Conservation (phyloP, 352 stramenopile genomes). For the Pythium pectinolyticum region DNA sequence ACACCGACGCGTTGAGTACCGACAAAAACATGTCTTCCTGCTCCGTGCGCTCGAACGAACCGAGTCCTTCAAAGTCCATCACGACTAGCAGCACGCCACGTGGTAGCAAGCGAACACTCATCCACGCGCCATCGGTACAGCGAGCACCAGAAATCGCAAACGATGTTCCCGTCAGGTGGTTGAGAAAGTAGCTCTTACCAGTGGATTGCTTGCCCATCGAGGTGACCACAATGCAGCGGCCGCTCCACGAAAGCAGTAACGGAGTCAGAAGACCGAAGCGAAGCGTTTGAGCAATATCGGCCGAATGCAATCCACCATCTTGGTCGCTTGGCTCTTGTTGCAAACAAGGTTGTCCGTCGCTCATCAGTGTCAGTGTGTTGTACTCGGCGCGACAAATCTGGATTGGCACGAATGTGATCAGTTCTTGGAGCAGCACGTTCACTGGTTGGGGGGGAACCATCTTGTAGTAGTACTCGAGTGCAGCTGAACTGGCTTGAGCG, state of each 20-base stretch:
- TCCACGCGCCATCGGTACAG: constrained; percentile 70
- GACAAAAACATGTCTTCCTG: constrained; percentile 79
- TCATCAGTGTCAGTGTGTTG: constrained; percentile 58
- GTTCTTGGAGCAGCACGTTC: constrained; percentile 32
- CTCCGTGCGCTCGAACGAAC: constrained; percentile 70
- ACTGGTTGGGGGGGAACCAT: constrained; percentile 5
- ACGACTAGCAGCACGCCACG: constrained; percentile 56
- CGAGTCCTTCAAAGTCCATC: constrained; percentile 76
- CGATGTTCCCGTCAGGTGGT: constrained; percentile 71
- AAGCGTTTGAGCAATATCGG: constrained; percentile 12
- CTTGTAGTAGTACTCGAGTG: neutral
- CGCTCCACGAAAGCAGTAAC: constrained; percentile 40
- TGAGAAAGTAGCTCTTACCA: constrained; percentile 79
- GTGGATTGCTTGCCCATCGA: constrained; percentile 78
- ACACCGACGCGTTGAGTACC: constrained; percentile 68
- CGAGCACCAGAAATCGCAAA: constrained; percentile 66
- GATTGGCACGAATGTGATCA: constrained; percentile 70
- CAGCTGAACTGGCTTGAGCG: neutral
- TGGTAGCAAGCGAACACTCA: constrained; percentile 46
- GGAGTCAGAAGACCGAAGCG: constrained; percentile 32
- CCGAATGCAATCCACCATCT: neutral
- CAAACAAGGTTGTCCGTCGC: too few species aligned
- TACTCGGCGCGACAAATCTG: constrained; percentile 69
- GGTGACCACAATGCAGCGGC: constrained; percentile 48
- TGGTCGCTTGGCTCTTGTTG: constrained; percentile 15